Evolutionary conservation across 2,329 filamentous ascomycete genomes (phyloP).

Genomic region (Aspergillus pseudotamarii): DNA sequence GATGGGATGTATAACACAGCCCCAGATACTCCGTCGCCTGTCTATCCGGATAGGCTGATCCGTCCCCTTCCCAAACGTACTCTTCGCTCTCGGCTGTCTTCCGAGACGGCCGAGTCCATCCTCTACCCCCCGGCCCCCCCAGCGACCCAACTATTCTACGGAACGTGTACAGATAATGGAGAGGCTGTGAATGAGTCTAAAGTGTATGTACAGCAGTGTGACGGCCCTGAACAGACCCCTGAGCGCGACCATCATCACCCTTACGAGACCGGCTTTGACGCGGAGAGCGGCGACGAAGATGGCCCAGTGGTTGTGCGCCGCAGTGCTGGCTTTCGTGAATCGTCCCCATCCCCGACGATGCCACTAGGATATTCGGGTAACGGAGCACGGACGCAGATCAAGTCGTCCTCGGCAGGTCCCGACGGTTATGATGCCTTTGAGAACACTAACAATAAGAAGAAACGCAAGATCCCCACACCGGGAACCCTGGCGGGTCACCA

Average conservation of each 20-base stretch:
- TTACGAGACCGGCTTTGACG: slow-evolving; percentile 58
- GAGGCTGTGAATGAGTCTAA: slow-evolving; percentile 54
- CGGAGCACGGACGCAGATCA: slow-evolving; percentile 32
- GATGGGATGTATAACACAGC: slow-evolving; percentile 54
- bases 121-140: slow-evolving; percentile 76
- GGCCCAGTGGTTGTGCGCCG: slow-evolving; percentile 45
- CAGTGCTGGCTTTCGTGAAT: slow-evolving; percentile 45
- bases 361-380: slow-evolving; percentile 31
- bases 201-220: slow-evolving; percentile 50
- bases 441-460: slow-evolving; percentile 99
- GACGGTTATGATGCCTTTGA: slow-evolving; percentile 98
- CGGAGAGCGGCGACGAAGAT: slow-evolving; percentile 66
- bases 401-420: slow-evolving; percentile 70
- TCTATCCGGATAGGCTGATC: slow-evolving; percentile 89
- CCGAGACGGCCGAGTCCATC: slow-evolving; percentile 80
- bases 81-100: slow-evolving; percentile 82
- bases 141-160: slow-evolving; percentile 74
- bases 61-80: slow-evolving; percentile 87
- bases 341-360: slow-evolving; percentile 36
- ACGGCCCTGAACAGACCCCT: slow-evolving; percentile 40
- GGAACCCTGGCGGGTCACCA: slow-evolving; percentile 68
- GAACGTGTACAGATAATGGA: slow-evolving; percentile 62
- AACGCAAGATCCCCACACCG: slow-evolving; percentile 93
- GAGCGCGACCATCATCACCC: slow-evolving; percentile 45
- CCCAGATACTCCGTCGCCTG: slow-evolving; percentile 73